Evolutionary conservation across 305 asterid species (phyloP).

Genomic region (Fraxinus greggii): DNA sequence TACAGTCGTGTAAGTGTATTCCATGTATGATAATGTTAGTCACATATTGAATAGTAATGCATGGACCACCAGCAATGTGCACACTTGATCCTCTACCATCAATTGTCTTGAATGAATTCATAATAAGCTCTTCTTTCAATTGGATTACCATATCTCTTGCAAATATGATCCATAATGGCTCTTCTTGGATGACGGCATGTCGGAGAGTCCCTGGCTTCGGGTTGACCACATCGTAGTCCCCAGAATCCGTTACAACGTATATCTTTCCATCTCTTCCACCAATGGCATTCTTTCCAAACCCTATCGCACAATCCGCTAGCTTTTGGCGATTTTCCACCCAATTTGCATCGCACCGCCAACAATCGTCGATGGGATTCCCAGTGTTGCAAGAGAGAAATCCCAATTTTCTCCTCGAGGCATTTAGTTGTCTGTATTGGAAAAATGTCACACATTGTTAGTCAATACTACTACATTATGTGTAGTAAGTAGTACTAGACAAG

Average conservation of each 20-base stretch:
- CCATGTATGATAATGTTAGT: constrained; percentile 74
- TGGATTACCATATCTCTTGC: constrained; percentile 66
- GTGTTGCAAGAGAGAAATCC: constrained; percentile 65
- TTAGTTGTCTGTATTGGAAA: constrained; percentile 39
- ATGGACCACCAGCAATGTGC: constrained; percentile 74
- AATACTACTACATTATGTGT: not conserved
- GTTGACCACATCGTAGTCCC: constrained; percentile 52
- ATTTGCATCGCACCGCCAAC: constrained; percentile 69
- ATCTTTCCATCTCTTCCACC: constrained; percentile 65
- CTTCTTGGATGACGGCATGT: constrained; percentile 53
- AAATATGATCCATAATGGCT: constrained; percentile 69
- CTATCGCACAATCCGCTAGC: constrained; percentile 68
- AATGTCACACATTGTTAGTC: constrained; percentile 1
- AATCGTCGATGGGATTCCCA: constrained; percentile 74
- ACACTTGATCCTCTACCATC: constrained; percentile 75
- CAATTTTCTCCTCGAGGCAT: constrained; percentile 62
- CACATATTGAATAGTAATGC: constrained; percentile 63
- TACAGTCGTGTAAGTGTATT: constrained; percentile 63
- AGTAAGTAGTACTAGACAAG: not conserved
- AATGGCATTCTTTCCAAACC: constrained; percentile 66
- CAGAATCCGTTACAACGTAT: constrained; percentile 56
- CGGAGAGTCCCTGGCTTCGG: constrained; percentile 74
- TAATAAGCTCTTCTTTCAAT: constrained; percentile 61
- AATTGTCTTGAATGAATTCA: constrained; percentile 76
- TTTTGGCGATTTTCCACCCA: constrained; percentile 64